Base-by-base conservation (phyloP, 2,329 filamentous ascomycete genomes). In the Akanthomyces dipterigenus region DNA sequence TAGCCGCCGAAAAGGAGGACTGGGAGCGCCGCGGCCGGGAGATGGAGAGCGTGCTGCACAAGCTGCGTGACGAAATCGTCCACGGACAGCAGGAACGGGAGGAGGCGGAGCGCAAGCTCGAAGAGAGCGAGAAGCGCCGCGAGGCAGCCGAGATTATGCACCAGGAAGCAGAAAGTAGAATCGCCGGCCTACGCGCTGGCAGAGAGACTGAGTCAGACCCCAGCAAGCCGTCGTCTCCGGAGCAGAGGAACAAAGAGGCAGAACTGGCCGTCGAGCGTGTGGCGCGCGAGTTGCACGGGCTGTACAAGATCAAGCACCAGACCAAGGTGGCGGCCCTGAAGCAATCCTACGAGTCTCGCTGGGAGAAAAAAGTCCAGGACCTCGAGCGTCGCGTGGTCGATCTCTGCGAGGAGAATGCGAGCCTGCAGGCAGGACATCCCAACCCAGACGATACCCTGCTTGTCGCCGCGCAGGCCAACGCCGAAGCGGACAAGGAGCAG, bases 251-350 rank as follows among this genome's bases (percentile, higher is more conserved):
- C 63, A 72, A 77, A 66, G 91, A 96, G 65, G 89, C 96, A 55
- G 93, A 97, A 70, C 81, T 90, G 49, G 89, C 89, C 1, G 89
- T 93, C 24, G 91, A 96, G 75, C 91, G 93, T 66, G 92, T 98
- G 45, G 93, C 93, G n/a, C 85, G 91, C 34, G 95, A 99, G 71
- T 82, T 99, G 45, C 95, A 99, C 72, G 83, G 88, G 0, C 82
- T 96, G 12, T 99, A 99, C 82, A 98, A 97, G 78, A 87, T 89
- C 71, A 99, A 99, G 77, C 95, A 99, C 73, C 93, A 98, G 78
- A 91, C 88, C 64, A 99, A 99, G 78, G 93, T 98, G 49, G 85
- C 90, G 1, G 93, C 93, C 4, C 81, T 99, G 65, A 98, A 88
- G 77, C 88, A 88, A 76, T 88, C 84, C 64, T 89, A 98, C 76